Percentiles rank a stretch among this genome's conserved stretches.
Conservation (phyloP, 257 asterid genomes). For the Agastache rugosa region DNA sequence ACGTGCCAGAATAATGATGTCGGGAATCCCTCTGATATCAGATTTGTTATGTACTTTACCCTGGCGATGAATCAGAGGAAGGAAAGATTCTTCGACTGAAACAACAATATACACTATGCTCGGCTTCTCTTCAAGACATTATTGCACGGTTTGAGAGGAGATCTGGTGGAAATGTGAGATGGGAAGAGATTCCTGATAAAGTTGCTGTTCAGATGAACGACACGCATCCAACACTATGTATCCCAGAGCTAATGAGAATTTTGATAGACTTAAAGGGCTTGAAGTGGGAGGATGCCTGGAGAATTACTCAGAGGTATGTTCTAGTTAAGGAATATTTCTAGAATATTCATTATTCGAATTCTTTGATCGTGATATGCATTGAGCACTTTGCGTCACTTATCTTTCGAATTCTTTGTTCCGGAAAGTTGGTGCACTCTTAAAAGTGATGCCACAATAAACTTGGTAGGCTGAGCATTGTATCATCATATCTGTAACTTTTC, state of each 20-base stretch:
- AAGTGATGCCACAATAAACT: not conserved
- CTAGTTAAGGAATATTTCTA: conserved; percentile 7
- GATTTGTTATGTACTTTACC: conserved; percentile 84
- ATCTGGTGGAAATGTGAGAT: conserved; percentile 59
- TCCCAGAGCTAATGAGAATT: conserved; percentile 85
- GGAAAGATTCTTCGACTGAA: conserved; percentile 79
- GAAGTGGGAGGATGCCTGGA: conserved; percentile 87
- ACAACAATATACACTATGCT: conserved; percentile 87
- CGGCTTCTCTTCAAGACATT: conserved; percentile 92
- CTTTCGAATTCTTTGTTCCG: not conserved
- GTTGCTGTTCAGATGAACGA: conserved; percentile 96
- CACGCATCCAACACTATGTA: conserved; percentile 89
- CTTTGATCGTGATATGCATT: not conserved
- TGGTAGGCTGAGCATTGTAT: not conserved
- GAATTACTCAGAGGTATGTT: conserved; percentile 69
- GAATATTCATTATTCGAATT: not conserved
- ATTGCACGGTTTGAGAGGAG: conserved; percentile 79
- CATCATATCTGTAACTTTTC: not conserved
- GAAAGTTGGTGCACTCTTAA: not conserved
- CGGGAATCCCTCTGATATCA: conserved; percentile 42
- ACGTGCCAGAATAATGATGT: conserved; percentile 24
- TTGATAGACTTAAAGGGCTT: conserved; percentile 81
- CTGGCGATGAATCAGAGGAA: conserved; percentile 79
- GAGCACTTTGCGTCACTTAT: not conserved
- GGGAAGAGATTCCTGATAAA: conserved; percentile 87